phyloP scores from a whole-genome alignment of 495 filamentous ascomycete species.

The Penicillium simplicissimum region DNA sequence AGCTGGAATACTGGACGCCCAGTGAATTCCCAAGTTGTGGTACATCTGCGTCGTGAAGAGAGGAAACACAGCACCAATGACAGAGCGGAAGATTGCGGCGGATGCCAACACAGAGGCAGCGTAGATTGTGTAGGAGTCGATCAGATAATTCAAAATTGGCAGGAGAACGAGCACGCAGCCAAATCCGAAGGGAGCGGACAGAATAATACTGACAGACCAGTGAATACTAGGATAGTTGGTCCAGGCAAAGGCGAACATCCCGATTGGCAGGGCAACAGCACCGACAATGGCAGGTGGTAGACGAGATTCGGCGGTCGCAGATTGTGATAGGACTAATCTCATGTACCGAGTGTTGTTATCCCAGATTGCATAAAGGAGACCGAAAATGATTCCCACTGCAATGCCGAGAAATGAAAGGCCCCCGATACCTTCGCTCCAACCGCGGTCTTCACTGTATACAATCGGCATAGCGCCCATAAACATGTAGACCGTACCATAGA shows the following conservation, averaged over 20 bases:
- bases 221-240: not conserved
- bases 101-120: slow-evolving; percentile 67
- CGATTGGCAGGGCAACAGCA: not conserved
- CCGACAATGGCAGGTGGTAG: not conserved
- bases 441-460: slow-evolving; percentile 64
- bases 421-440: slow-evolving; percentile 60
- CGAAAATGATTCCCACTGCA: not conserved
- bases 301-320: not conserved
- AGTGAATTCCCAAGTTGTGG: slow-evolving; percentile 61
- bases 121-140: slow-evolving; percentile 66
- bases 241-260: not conserved
- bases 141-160: slow-evolving; percentile 54
- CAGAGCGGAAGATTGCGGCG: slow-evolving; percentile 56
- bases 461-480: slow-evolving; percentile 71
- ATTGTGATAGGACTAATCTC: not conserved
- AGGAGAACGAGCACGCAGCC: not conserved
- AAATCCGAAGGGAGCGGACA: not conserved
- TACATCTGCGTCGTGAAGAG: slow-evolving; percentile 70
- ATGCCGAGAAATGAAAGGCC: slow-evolving; percentile 69
- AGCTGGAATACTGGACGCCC: slow-evolving; percentile 65
- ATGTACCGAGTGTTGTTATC: not conserved
- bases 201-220: not conserved
- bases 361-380: not conserved
- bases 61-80: slow-evolving; percentile 67
- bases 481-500: slow-evolving; percentile 68